These are phyloP conservation scores for Pterothamnion heteromorphum DNA, from an alignment of 31 red algal species.

Conservation along the genomic window DNA sequence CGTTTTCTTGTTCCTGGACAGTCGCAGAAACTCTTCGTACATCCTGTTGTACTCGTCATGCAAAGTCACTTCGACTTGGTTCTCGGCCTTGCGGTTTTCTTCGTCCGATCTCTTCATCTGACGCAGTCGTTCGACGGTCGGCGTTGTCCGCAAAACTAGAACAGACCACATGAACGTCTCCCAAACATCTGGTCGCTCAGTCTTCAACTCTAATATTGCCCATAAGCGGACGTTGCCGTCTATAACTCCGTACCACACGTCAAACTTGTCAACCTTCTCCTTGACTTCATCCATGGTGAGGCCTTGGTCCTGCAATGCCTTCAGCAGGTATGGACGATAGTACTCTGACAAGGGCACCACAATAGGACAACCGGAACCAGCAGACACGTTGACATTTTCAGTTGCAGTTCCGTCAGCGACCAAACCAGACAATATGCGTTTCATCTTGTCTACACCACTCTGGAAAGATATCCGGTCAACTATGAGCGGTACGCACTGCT, in stretches of 20 bases:
- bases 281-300: not conserved
- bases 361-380: not conserved
- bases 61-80: not conserved
- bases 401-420: not conserved
- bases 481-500: not conserved
- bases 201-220: not conserved
- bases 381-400: not conserved
- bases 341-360: not conserved
- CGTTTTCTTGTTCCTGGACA: not conserved
- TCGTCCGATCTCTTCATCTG: not conserved
- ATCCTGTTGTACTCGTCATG: not conserved
- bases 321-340: not conserved
- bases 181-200: not conserved
- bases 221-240: no score
- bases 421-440: not conserved
- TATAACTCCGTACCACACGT: not conserved
- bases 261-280: not conserved
- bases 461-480: not conserved
- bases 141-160: not conserved
- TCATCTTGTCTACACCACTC: not conserved
- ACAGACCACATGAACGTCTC: not conserved
- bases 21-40: not conserved
- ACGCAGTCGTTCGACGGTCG: not conserved
- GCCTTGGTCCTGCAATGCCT: not conserved
- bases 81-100: not conserved